phyloP scores from a whole-genome alignment of 2,329 filamentous ascomycete genomes.

The Penicillium capsulatum region DNA sequence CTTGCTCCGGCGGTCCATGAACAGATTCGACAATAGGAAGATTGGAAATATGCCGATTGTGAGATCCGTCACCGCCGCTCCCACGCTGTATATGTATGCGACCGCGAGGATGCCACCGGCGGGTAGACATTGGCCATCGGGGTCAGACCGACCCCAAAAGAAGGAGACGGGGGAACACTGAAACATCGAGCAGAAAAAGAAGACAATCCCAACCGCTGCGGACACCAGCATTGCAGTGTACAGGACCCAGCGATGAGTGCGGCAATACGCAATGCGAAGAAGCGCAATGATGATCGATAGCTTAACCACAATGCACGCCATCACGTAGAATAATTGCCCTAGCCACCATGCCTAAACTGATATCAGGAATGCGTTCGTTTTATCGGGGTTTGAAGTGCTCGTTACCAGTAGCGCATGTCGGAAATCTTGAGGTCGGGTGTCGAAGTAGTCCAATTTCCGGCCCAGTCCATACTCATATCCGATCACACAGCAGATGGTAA shows the following conservation, averaged over 20 bases:
- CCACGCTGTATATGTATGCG: constrained; percentile 20
- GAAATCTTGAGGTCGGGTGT: too few relatives aligned
- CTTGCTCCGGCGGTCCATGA: constrained; percentile 19
- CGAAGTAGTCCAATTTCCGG: too few relatives aligned
- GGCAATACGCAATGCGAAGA: constrained; percentile 43
- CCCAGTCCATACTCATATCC: too few relatives aligned
- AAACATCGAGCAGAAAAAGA: constrained; percentile 16
- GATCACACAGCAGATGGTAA: constrained; percentile 7
- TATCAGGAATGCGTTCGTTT: neutral
- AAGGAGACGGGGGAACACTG: constrained; percentile 1
- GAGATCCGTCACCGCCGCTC: constrained; percentile 15
- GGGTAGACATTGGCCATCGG: constrained; percentile 6
- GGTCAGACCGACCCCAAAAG: neutral
- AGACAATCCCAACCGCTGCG: constrained; percentile 40
- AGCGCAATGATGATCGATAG: constrained; percentile 49
- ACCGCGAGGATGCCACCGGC: constrained; percentile 8
- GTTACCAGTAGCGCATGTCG: too few relatives aligned
- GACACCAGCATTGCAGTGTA: constrained; percentile 40
- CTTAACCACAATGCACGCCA: constrained; percentile 43
- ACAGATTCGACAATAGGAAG: constrained; percentile 19
- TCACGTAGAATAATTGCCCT: constrained; percentile 47
- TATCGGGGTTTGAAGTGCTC: too few relatives aligned
- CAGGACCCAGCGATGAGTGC: constrained; percentile 44
- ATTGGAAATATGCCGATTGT: constrained; percentile 19
- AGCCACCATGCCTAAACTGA: constrained; percentile 42